Base-by-base conservation (phyloP, 306 rosid genomes). In the Morella rubra region DNA sequence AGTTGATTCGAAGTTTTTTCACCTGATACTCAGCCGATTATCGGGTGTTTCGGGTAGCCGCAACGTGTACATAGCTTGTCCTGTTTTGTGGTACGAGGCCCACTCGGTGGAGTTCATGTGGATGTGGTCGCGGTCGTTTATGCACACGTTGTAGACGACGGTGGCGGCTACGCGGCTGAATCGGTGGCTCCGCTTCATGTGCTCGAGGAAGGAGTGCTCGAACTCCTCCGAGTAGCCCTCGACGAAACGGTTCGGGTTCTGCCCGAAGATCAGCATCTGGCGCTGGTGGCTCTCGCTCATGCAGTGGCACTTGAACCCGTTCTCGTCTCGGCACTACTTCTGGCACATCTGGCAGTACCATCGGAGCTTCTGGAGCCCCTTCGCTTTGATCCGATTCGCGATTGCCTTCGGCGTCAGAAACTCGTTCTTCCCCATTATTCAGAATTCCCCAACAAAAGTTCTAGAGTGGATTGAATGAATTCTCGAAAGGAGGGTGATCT, bases 321-420 rank as follows among this genome's bases (percentile, higher is more conserved):
- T 93, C 78, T 91, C 97, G 55, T 93, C 98, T 16, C 96, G 90
- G 75, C 98, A 93, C 76, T 91, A 96, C 89, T 93, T 93, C 83
- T 93, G 97, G 73, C 98, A 93, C 98, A 93, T 94, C 87, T 94
- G 98, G 85, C 98, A 94, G 80, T 94, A 94, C 96, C 96, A 94
- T 12, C 97, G 84, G 24, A 94, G 96, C 87, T 94, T 94, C 93
- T 94, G 98, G 47, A 94, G 85, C 18, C 98, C 98, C 65, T 91
- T 94, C 19, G 98, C 97, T 78, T 93, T 94, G 80, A 91, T 91
- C 54, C 97, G 80, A 58, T 94, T 94, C 12, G 98, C 97, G 24
- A 94, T 94, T 20, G 97, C 97, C 71, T 94, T 94, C 0, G 97
- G 97, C 0, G 97, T 94, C 6, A 94, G 86, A 65, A 90, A 91